Conservation (phyloP, 1,284 basidiomycete species). For the Dichomitus squalens region DNA sequence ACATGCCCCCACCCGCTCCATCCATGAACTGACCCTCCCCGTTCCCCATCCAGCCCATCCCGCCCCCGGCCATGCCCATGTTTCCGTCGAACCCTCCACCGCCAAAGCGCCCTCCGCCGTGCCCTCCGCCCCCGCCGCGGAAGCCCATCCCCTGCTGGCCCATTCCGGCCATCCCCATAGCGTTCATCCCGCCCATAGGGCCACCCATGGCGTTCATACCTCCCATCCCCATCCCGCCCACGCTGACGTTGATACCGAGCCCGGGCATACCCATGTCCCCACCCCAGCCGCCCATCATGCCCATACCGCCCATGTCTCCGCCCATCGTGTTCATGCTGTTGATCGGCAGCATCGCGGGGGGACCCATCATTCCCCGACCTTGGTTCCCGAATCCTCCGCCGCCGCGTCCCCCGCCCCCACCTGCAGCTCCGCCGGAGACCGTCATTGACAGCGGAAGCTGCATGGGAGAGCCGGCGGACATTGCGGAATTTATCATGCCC, state of each 20-base stretch:
- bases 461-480: conserved; percentile 18
- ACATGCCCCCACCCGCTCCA: conserved; percentile 23
- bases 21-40: conserved; percentile 30
- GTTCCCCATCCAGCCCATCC: conserved; percentile 33
- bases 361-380: conserved; percentile 48
- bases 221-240: conserved; percentile 22
- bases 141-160: conserved; percentile 25
- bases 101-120: conserved; percentile 17
- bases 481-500: conserved; percentile 16
- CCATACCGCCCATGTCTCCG: conserved; percentile 21
- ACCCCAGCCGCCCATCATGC: conserved; percentile 27
- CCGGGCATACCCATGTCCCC: conserved; percentile 28
- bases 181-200: conserved; percentile 28
- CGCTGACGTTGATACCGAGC: conserved; percentile 28
- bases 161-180: conserved; percentile 26
- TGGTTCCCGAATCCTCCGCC: conserved; percentile 25
- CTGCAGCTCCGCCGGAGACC: conserved; percentile 1
- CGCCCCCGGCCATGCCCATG: conserved; percentile 36
- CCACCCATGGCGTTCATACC: conserved; percentile 19
- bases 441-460: conserved; percentile 27
- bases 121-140: conserved; percentile 24
- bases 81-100: conserved; percentile 17
- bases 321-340: conserved; percentile 31
- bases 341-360: conserved; percentile 42
- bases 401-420: conserved; percentile 8